Conservation (phyloP, 116 monocot genomes). For the Posidonia oceanica region DNA sequence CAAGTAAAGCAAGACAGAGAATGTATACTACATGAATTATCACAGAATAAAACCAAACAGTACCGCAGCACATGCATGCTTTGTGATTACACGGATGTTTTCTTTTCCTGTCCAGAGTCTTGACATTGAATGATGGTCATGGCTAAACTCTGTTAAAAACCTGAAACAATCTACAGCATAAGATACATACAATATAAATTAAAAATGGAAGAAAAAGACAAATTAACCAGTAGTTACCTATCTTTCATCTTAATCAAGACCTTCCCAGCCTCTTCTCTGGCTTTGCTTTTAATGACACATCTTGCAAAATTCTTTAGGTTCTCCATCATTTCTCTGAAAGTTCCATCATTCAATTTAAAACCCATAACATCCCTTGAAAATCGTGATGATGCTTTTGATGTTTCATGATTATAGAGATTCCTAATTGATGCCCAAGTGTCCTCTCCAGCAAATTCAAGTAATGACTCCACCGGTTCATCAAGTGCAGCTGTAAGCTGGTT, state of each 20-base stretch:
- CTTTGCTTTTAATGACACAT: constrained; percentile 75
- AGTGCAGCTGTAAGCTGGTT: constrained; percentile 61
- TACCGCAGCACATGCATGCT: too few relatives aligned
- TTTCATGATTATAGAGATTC: constrained; percentile 63
- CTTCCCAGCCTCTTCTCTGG: constrained; percentile 80
- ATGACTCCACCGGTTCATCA: constrained; percentile 76
- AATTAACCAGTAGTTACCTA: constrained; percentile 52
- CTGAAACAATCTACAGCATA: too few relatives aligned
- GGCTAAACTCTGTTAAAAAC: too few relatives aligned
- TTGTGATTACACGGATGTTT: too few relatives aligned
- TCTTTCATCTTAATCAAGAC: constrained; percentile 93
- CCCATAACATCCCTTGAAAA: constrained; percentile 42
- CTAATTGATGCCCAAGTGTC: constrained; percentile 90
- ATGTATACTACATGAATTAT: too few relatives aligned
- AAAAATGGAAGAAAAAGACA: too few relatives aligned
- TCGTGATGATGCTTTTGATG: constrained; percentile 38
- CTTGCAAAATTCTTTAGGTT: constrained; percentile 60
- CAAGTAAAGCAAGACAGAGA: too few relatives aligned
- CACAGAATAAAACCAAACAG: too few relatives aligned
- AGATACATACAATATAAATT: too few relatives aligned
- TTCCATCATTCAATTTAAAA: constrained; percentile 77
- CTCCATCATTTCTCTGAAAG: constrained; percentile 42
- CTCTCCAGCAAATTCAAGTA: constrained; percentile 73
- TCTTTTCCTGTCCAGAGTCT: too few relatives aligned
- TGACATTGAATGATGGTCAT: too few relatives aligned